A percentile compares a stretch with the other conserved stretches of the same genome.
These are phyloP conservation scores for Lycium ferocissimum DNA, from an alignment of 257 asterid genomes.

Conservation along the genomic window DNA sequence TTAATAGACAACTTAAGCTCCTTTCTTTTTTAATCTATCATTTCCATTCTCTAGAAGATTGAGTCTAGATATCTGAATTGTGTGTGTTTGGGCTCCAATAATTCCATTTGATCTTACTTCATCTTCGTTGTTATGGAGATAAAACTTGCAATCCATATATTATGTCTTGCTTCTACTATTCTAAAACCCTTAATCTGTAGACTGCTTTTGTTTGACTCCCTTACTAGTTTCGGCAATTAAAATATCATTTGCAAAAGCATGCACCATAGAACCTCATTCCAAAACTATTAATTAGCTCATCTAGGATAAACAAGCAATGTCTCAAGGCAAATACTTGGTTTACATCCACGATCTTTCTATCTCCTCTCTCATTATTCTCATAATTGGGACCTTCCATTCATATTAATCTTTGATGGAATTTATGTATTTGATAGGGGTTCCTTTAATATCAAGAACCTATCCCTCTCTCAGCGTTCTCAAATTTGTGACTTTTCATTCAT, in stretches of 20 bases:
- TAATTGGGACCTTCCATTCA: background rate
- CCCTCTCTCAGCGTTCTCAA: background rate
- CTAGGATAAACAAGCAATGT: background rate
- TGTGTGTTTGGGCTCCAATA: conserved; percentile 1
- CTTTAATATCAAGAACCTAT: background rate
- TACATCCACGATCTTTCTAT: background rate
- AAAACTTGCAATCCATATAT: background rate
- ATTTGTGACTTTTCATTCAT: background rate
- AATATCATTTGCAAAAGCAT: conserved; percentile 2
- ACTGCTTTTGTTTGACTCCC: background rate
- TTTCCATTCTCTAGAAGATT: background rate
- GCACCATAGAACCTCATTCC: background rate
- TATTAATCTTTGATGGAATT: background rate
- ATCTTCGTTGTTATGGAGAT: background rate
- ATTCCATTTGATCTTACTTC: background rate
- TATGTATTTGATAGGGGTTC: background rate
- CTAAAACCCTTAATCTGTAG: background rate
- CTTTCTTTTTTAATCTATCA: background rate
- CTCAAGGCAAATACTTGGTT: background rate
- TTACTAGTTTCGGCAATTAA: background rate
- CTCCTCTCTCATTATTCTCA: background rate
- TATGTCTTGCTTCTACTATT: conserved; percentile 14
- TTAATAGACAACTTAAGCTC: background rate
- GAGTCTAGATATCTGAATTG: background rate
- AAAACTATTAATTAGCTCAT: conserved; percentile 11